Conservation (phyloP, 371 early-diverging fungal genomes). For the Mucor lusitanicus region DNA sequence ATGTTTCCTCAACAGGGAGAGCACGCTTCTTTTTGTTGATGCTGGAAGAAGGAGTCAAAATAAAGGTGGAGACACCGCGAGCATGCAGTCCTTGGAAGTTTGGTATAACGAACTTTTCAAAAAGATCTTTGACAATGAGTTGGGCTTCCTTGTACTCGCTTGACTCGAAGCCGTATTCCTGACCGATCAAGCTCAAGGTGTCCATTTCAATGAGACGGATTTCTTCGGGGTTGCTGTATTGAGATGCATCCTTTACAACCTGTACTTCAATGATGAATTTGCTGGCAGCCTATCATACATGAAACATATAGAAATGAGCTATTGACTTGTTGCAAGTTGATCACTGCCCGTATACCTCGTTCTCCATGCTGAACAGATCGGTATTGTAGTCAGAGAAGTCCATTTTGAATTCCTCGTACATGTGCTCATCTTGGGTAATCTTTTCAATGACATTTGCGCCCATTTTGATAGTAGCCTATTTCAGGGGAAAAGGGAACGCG, state of each 20-base stretch:
- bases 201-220: constrained; percentile 19
- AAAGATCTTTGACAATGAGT: constrained; percentile 26
- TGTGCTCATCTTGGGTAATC: background rate
- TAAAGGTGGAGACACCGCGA: constrained; percentile 22
- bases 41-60: constrained; percentile 23
- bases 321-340: background rate
- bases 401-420: constrained; percentile 13
- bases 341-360: background rate
- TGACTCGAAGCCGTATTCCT: constrained; percentile 38
- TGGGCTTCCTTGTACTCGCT: constrained; percentile 36
- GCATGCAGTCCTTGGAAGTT: constrained; percentile 13
- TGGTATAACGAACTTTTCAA: constrained; percentile 31
- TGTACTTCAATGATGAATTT: constrained; percentile 21
- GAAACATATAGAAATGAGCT: background rate
- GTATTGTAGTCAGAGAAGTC: constrained; percentile 4
- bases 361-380: constrained; percentile 11
- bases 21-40: constrained; percentile 7
- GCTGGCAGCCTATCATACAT: constrained; percentile 10
- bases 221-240: constrained; percentile 5
- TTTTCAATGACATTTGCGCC: background rate
- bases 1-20: constrained; percentile 12
- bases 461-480: background rate
- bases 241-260: background rate
- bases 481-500: background rate
- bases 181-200: constrained; percentile 26